phyloP scores from a whole-genome alignment of 2,329 filamentous ascomycete genomes.

The Rhynchosporium secalis region DNA sequence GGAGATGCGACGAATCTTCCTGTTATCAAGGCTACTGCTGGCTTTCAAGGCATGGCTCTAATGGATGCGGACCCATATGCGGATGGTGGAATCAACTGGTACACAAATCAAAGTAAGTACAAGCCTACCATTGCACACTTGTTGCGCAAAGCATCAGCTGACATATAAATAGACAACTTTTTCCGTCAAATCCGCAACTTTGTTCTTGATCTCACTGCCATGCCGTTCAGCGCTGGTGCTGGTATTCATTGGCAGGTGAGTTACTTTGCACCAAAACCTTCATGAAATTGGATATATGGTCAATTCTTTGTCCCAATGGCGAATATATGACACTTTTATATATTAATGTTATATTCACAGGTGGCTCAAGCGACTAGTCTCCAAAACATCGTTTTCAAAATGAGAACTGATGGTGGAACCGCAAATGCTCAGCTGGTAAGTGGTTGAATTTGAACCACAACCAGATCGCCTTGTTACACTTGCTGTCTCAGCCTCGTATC shows the following conservation, averaged over 20 bases:
- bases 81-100: conserved; percentile 67
- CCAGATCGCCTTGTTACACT: neutral
- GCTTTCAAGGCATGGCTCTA: conserved; percentile 82
- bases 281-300: too few species aligned
- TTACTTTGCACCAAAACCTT: too few species aligned
- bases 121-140: too few species aligned
- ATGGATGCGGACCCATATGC: conserved; percentile 88
- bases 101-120: conserved; percentile 72
- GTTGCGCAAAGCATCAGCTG: conserved; percentile 2
- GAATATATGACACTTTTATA: too few species aligned
- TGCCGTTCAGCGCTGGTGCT: conserved; percentile 61
- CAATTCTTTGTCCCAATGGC: too few species aligned
- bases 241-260: conserved; percentile 73
- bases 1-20: conserved; percentile 75
- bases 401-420: conserved; percentile 64
- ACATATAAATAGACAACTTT: conserved; percentile 59
- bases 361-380: conserved; percentile 80
- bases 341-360: conserved; percentile 12
- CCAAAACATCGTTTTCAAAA: conserved; percentile 80
- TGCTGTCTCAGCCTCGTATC: neutral
- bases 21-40: conserved; percentile 69
- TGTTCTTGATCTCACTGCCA: conserved; percentile 70
- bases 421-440: conserved; percentile 62
- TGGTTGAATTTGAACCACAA: neutral
- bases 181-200: conserved; percentile 83